These are phyloP conservation scores for Sicyos edulis DNA, from an alignment of 306 rosid species.

Conservation along the genomic window DNA sequence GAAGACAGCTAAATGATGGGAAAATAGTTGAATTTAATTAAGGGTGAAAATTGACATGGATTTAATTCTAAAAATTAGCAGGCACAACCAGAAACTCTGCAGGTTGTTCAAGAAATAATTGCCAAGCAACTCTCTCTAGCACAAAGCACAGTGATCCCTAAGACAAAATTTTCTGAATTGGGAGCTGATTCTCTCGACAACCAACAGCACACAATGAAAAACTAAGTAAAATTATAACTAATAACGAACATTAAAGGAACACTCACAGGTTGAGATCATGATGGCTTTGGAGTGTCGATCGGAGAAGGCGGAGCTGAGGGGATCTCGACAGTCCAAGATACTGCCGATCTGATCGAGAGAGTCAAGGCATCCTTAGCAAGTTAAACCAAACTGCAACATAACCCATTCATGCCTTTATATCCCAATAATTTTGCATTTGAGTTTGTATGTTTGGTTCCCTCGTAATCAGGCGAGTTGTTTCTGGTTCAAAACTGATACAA, in stretches of 20 bases:
- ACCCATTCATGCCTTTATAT: no score
- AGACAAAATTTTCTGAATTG: conserved; percentile 56
- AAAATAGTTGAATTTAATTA: neutral
- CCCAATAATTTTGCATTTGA: conserved; percentile 12
- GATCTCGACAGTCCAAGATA: conserved; percentile 59
- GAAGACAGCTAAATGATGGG: neutral
- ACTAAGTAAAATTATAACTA: neutral
- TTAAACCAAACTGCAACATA: neutral
- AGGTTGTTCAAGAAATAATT: conserved; percentile 46
- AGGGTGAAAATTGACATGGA: neutral
- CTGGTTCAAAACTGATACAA: conserved; percentile 6
- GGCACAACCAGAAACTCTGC: conserved; percentile 49
- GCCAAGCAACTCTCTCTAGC: conserved; percentile 63
- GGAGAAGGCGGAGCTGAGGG: conserved; percentile 67
- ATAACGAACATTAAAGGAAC: neutral
- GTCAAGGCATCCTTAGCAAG: conserved; percentile 31
- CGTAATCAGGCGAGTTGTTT: neutral
- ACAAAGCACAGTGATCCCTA: conserved; percentile 39
- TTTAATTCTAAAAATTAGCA: conserved; percentile 16
- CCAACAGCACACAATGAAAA: neutral
- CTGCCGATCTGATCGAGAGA: conserved; percentile 61
- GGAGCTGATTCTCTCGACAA: conserved; percentile 68
- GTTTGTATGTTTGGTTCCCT: neutral
- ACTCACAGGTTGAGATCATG: conserved; percentile 53
- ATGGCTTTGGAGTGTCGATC: conserved; percentile 53